Evolutionary conservation across 2,329 filamentous ascomycete genomes (phyloP).

Genomic region (Hirsutella minnesotensis): DNA sequence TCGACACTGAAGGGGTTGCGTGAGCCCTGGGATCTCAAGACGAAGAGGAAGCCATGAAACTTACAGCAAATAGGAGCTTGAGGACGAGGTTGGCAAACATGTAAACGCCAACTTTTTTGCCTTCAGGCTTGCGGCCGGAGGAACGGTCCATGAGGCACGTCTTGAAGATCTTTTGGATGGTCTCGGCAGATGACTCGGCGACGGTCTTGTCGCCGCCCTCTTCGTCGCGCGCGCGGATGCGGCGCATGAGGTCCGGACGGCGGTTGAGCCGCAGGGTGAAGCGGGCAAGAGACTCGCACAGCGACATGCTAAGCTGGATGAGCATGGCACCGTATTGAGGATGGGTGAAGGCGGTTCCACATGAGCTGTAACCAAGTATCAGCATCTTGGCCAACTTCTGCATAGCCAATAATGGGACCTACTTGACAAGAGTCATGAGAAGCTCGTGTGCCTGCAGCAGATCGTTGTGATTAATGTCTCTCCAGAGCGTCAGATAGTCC

Average conservation of each 20-base stretch:
- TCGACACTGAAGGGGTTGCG: conserved; percentile 42
- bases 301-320: conserved; percentile 70
- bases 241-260: conserved; percentile 62
- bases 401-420: conserved; percentile 20
- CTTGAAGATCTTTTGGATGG: conserved; percentile 82
- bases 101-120: conserved; percentile 81
- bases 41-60: conserved; percentile 10
- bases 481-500: conserved; percentile 69
- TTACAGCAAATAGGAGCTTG: conserved; percentile 72
- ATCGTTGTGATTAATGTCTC: conserved; percentile 68
- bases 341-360: conserved; percentile 70
- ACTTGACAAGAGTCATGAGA: conserved; percentile 66
- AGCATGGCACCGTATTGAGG: conserved; percentile 70
- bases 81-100: conserved; percentile 84
- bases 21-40: conserved; percentile 2
- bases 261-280: conserved; percentile 78
- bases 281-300: conserved; percentile 68
- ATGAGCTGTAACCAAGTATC: conserved; percentile 44
- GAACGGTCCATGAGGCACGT: conserved; percentile 76
- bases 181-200: conserved; percentile 78
- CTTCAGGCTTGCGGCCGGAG: conserved; percentile 58
- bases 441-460: conserved; percentile 63
- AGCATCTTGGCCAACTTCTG: neutral
- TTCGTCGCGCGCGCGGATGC: conserved; percentile 47
- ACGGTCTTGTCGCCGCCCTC: conserved; percentile 62